Evolutionary conservation across 169 alveolate species (phyloP).

Genomic region (Plasmodium coatneyi): DNA sequence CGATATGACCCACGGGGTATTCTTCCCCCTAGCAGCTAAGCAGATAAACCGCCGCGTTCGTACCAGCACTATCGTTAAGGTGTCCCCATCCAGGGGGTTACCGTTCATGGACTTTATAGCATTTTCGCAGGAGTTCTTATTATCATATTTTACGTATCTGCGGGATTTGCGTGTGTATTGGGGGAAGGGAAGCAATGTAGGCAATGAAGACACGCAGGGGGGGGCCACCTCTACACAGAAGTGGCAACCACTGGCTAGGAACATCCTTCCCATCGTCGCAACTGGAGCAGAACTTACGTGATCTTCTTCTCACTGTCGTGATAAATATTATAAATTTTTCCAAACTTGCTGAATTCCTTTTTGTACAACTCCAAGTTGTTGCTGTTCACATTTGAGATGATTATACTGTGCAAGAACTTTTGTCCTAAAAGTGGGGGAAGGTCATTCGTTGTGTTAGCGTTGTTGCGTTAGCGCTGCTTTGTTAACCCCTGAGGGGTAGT

Average conservation of each 20-base stretch:
- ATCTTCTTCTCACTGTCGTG: constrained; percentile 53
- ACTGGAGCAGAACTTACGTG: constrained; percentile 2
- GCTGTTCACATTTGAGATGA: constrained; percentile 52
- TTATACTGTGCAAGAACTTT: constrained; percentile 35
- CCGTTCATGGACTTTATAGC: constrained; percentile 51
- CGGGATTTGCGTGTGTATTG: not conserved
- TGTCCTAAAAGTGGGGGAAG: constrained; percentile 13
- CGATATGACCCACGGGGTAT: too few relatives aligned
- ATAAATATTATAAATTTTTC: constrained; percentile 32
- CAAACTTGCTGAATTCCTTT: constrained; percentile 51
- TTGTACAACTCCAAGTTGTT: constrained; percentile 39
- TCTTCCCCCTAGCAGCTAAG: not conserved
- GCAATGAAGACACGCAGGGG: not conserved
- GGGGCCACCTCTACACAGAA: not conserved
- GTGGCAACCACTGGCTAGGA: not conserved
- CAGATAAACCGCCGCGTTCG: not conserved
- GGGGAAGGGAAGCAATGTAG: not conserved
- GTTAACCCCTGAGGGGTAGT: not conserved
- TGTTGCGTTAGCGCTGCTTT: not conserved
- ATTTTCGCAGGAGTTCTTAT: constrained; percentile 55
- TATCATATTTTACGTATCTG: constrained; percentile 52
- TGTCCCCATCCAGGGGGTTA: constrained; percentile 30
- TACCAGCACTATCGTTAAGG: constrained; percentile 33
- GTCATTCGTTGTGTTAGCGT: not conserved
- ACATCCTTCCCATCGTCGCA: not conserved